phyloP scores from a whole-genome alignment of 2,329 filamentous ascomycete genomes.

The Atkinsonella texensis region DNA sequence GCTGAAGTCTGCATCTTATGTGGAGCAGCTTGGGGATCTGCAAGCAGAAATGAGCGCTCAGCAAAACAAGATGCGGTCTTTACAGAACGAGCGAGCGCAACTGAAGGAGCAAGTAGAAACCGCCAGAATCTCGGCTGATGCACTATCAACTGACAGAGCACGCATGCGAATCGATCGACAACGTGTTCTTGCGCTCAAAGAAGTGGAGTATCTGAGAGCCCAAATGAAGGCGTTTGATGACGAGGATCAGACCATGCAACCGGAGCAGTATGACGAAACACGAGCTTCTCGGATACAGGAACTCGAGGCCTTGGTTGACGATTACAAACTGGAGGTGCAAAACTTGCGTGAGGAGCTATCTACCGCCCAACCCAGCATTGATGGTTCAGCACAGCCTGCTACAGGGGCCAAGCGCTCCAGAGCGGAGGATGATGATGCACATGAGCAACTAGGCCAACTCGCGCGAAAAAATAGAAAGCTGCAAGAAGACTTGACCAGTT shows the following conservation, averaged over 20 bases:
- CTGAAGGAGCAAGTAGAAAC: conserved; percentile 61
- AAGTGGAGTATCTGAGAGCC: conserved; percentile 85
- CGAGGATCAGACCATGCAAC: conserved; percentile 78
- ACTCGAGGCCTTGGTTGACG: conserved; percentile 74
- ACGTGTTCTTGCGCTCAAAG: conserved; percentile 73
- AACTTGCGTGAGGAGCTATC: conserved; percentile 63
- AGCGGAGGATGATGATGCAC: conserved; percentile 47
- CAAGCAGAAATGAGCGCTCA: conserved; percentile 69
- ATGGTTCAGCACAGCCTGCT: conserved; percentile 22
- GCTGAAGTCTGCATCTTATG: conserved; percentile 64
- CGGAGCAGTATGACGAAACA: conserved; percentile 64
- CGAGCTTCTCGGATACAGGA: conserved; percentile 65
- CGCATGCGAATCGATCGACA: conserved; percentile 74
- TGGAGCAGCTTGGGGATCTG: conserved; percentile 67
- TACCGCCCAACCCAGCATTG: conserved; percentile 38
- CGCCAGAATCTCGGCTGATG: conserved; percentile 39
- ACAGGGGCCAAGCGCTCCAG: conserved; percentile 53
- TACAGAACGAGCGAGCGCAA: conserved; percentile 57
- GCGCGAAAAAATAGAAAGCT: conserved; percentile 79
- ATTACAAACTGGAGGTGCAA: conserved; percentile 74
- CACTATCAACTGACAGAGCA: conserved; percentile 49
- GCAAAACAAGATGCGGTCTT: conserved; percentile 57
- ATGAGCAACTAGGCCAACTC: conserved; percentile 68
- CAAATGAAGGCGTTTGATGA: conserved; percentile 81
- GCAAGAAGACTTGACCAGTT: conserved; percentile 60